Percentiles rank a stretch among this genome's conserved stretches.
These are phyloP conservation scores for Diplodia sapinea DNA, from an alignment of 2,329 filamentous ascomycete species.

Conservation along the genomic window DNA sequence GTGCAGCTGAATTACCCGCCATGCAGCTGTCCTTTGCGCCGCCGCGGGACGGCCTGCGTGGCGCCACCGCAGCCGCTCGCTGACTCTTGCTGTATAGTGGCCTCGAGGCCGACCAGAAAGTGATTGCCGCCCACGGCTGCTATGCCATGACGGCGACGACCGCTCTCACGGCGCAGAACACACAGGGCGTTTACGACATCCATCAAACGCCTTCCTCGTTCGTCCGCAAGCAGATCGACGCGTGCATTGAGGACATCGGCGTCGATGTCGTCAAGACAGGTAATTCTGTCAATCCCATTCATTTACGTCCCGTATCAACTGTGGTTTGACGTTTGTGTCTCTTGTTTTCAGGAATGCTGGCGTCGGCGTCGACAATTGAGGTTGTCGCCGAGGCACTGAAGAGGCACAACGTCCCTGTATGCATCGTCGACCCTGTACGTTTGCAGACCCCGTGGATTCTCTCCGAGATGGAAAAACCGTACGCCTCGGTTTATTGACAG, in stretches of 20 bases:
- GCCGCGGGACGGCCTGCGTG: constrained; percentile 1
- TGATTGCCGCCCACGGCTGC: constrained; percentile 87
- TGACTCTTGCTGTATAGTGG: constrained; percentile 62
- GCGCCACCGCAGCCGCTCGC: constrained; percentile 9
- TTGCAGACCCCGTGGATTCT: not conserved
- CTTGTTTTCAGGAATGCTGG: constrained; percentile 73
- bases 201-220: constrained; percentile 80
- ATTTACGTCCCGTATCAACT: constrained; percentile 15
- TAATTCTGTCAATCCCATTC: constrained; percentile 45
- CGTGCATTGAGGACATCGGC: constrained; percentile 81
- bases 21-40: no score
- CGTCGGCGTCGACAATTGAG: constrained; percentile 71
- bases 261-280: constrained; percentile 92
- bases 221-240: constrained; percentile 82
- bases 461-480: not conserved
- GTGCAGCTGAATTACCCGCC: constrained; percentile 39
- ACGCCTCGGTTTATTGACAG: not conserved
- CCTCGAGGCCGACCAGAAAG: constrained; percentile 94
- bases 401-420: constrained; percentile 61
- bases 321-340: constrained; percentile 20
- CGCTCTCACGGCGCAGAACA: constrained; percentile 95
- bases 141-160: constrained; percentile 97
- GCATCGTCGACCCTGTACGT: constrained; percentile 77
- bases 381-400: constrained; percentile 70
- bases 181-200: constrained; percentile 79